These are phyloP conservation scores for Syzygium jambos DNA, from an alignment of 345 rosid species.

Conservation along the genomic window DNA sequence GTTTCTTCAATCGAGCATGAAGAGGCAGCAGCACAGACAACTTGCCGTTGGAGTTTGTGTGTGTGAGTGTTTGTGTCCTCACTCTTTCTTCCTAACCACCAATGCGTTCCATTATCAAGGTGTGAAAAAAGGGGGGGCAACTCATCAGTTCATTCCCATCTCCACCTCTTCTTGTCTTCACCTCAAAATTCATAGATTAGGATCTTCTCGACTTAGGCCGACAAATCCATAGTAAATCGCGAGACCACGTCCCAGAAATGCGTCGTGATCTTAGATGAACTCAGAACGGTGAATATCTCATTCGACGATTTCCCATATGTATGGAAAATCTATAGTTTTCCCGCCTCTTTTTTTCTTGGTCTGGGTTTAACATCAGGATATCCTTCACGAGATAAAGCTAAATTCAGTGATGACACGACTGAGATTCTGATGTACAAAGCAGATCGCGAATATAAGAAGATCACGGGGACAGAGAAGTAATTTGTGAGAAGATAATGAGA, in stretches of 20 bases:
- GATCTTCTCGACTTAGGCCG: background rate
- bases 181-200: background rate
- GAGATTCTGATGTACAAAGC: background rate
- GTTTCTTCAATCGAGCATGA: background rate
- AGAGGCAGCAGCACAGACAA: background rate
- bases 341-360: background rate
- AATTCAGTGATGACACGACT: accelerated
- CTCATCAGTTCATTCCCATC: background rate
- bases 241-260: background rate
- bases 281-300: background rate
- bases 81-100: background rate
- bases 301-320: background rate
- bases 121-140: background rate
- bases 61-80: background rate
- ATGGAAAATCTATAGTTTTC: background rate
- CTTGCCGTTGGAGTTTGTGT: background rate
- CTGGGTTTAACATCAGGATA: background rate
- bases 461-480: background rate
- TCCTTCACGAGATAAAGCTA: background rate
- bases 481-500: background rate
- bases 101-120: background rate
- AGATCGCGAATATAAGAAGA: background rate
- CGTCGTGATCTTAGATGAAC: background rate
- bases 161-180: background rate
- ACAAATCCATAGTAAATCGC: background rate